These are phyloP conservation scores for Scopulariopsis brevicaulis DNA, from an alignment of 2,329 filamentous ascomycete genomes.

Conservation along the genomic window DNA sequence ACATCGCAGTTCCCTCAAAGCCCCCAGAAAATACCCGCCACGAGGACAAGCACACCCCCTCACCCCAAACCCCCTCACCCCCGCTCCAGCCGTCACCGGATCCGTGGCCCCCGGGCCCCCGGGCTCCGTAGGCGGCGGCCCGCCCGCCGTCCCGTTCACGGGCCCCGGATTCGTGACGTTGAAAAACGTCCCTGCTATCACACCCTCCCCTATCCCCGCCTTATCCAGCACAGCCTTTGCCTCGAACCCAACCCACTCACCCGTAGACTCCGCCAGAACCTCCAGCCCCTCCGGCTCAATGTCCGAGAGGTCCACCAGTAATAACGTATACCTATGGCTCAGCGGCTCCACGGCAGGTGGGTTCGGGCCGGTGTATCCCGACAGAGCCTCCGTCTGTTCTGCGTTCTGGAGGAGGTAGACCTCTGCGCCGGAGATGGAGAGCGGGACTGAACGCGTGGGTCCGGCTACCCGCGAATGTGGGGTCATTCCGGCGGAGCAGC, in stretches of 20 bases:
- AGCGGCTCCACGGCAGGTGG: slow-evolving; percentile 24
- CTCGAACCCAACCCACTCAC: slow-evolving; percentile 19
- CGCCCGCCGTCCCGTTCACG: background rate
- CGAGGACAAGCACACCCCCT: too few species aligned
- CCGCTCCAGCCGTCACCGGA: background rate
- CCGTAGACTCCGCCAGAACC: slow-evolving; percentile 16
- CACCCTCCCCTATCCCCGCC: slow-evolving; percentile 16
- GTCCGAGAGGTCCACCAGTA: slow-evolving; percentile 24
- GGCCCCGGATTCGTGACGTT: slow-evolving; percentile 23
- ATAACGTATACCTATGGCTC: slow-evolving; percentile 25
- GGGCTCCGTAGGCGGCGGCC: background rate
- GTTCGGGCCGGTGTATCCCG: slow-evolving; percentile 22
- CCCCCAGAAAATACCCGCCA: background rate
- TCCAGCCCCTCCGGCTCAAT: slow-evolving; percentile 13
- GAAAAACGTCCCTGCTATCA: slow-evolving; percentile 25
- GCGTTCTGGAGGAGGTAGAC: slow-evolving; percentile 21
- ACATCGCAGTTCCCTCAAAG: background rate
- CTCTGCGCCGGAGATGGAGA: slow-evolving; percentile 5
- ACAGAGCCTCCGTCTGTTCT: slow-evolving; percentile 13
- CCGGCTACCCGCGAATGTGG: too few species aligned
- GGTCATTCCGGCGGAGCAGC: too few species aligned
- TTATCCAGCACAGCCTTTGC: slow-evolving; percentile 15
- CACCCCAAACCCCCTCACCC: too few species aligned
- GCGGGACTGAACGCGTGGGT: too few species aligned
- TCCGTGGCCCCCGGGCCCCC: background rate